Evolutionary conservation across 208 protist species (phyloP), one percentile per base, ranked within the genome.

Genomic region (Crithidia thermophila): DNA sequence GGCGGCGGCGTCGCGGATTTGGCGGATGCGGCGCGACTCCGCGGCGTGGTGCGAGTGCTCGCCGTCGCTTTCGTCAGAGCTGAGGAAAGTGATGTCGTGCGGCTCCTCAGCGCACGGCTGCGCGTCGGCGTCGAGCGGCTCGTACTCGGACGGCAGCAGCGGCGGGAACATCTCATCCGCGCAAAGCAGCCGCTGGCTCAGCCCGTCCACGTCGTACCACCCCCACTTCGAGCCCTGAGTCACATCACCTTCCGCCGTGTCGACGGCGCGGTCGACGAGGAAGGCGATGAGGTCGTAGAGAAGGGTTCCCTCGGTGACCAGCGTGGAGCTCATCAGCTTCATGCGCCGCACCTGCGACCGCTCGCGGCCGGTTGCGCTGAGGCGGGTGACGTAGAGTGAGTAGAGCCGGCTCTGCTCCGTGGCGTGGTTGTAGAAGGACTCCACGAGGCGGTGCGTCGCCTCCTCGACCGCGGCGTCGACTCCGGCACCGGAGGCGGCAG

Each of bases 131-230:
- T 72, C 71, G 20, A 77, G 57, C 13, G 39, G 58, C 49, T 64
- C 68, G 23, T 30, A 61, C 21, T 70, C 50, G 37, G 64, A 27
- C 18, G 73, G 76, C 55, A 91, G 47, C 37, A 96, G 55, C 18
- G 91, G 91, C 5, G 91, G 91, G 67, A 75, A 91, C 61, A 85
- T 73, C 63, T 89, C 63, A 14, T 91, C 75, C 14, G 83, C 79
- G 46, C 31, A 75, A 13, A 82, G 81, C 34, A 94, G 63, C 5
- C 68, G 59, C 45, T 55, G 53, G 65, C 88, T 96, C 31, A 86
- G 72, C 9, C 91, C 91, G 50, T 96, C 87, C 39, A 96, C 83
- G 68, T 94, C 87, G 51, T 79, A 43, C 89, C 91, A 96, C 39
- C 58, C 71, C 67, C 84, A 96, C 47, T 56, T 52, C 5, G 73